Conservation (phyloP, 768 basidiomycete species). For the Termitomyces sp. region DNA sequence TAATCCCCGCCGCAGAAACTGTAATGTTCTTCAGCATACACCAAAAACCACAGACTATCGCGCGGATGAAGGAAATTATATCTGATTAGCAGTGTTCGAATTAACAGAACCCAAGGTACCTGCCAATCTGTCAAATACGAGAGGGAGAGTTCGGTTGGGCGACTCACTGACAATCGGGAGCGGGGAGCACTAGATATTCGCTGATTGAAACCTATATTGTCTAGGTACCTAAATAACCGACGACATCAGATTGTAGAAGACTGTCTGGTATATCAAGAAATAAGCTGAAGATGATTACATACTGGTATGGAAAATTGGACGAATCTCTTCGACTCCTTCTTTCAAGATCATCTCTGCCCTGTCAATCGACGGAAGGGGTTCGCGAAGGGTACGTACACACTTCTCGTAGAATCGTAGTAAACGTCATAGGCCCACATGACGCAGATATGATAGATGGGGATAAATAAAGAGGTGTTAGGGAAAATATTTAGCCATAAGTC, state of each 20-base stretch:
- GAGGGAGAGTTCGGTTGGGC: not conserved
- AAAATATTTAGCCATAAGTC: not conserved
- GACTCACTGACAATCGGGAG: not conserved
- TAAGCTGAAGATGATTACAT: conserved; percentile 2
- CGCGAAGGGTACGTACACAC: not conserved
- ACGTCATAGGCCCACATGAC: conserved; percentile 3
- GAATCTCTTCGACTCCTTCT: not conserved
- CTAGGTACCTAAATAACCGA: not conserved
- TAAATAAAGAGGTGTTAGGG: not conserved
- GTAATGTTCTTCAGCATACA: not conserved
- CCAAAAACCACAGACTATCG: not conserved
- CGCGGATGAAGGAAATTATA: not conserved
- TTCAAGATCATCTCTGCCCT: not conserved
- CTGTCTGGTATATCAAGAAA: not conserved
- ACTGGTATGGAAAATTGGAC: not conserved
- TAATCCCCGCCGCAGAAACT: not conserved
- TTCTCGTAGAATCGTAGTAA: not conserved
- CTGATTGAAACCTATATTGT: not conserved
- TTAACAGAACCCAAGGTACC: not conserved
- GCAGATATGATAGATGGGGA: not conserved
- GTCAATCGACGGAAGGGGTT: conserved; percentile 5
- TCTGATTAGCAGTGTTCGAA: not conserved
- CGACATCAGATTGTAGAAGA: not conserved
- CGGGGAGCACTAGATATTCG: not conserved
- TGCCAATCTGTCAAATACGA: conserved; percentile 12